Evolutionary conservation across 139 green algal genomes (phyloP).

Genomic region (Penium margaritaceum): DNA sequence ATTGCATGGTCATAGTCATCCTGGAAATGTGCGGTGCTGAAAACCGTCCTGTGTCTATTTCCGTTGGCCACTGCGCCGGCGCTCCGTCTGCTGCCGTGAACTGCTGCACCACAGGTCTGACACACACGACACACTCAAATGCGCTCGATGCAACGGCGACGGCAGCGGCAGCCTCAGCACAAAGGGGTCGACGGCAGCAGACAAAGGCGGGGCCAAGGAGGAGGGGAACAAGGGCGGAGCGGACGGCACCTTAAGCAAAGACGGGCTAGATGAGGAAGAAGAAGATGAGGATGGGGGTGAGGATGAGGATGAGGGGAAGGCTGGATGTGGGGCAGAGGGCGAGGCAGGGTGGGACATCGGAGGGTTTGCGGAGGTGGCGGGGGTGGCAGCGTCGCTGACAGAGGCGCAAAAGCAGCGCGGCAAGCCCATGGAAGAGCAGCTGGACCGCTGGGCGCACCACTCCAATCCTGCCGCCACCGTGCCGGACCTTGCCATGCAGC

Average conservation of each 20-base stretch:
- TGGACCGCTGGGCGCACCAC: conserved; percentile 85
- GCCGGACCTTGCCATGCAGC: conserved; percentile 67
- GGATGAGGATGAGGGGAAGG: background rate
- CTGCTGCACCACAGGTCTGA: conserved; percentile 49
- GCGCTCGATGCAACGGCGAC: conserved; percentile 38
- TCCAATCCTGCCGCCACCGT: conserved; percentile 48
- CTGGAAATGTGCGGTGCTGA: background rate
- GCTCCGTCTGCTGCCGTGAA: background rate
- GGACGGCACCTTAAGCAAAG: background rate
- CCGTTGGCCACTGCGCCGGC: too few relatives aligned
- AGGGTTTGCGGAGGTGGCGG: conserved; percentile 31
- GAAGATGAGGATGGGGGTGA: background rate
- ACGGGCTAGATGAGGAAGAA: background rate
- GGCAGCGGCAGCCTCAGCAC: background rate
- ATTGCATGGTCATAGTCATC: background rate
- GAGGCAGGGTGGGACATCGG: conserved; percentile 36
- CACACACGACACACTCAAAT: conserved; percentile 69
- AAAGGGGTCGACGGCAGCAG: background rate
- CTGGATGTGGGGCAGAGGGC: background rate
- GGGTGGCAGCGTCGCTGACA: background rate
- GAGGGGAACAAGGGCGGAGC: background rate
- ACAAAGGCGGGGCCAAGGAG: background rate
- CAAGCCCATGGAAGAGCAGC: conserved; percentile 79
- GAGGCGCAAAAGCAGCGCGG: conserved; percentile 52
- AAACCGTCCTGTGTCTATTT: background rate